These are phyloP conservation scores for Termitomyces sp. DNA, from an alignment of 768 basidiomycete genomes.

Conservation along the genomic window DNA sequence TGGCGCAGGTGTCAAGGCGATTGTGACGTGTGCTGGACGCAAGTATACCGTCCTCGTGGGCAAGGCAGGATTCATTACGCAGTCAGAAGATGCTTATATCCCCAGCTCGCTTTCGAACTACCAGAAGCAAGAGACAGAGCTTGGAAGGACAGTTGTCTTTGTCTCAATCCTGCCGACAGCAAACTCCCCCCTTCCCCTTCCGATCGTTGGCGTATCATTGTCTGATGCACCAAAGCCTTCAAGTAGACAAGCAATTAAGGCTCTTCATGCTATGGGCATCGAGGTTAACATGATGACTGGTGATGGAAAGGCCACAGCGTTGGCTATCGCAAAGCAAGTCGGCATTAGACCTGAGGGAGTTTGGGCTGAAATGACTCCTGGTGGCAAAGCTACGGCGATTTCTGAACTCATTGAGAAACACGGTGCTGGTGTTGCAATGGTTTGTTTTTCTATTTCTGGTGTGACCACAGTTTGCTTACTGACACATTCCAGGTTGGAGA, in stretches of 20 bases:
- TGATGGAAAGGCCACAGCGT: slow-evolving; percentile 80
- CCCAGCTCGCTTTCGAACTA: slow-evolving; percentile 62
- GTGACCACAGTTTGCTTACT: no score
- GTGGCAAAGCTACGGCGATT: slow-evolving; percentile 88
- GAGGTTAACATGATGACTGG: slow-evolving; percentile 94
- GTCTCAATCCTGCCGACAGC: slow-evolving; percentile 56
- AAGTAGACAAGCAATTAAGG: slow-evolving; percentile 76
- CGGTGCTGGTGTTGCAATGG: slow-evolving; percentile 86
- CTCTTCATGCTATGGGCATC: slow-evolving; percentile 86
- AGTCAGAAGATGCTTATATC: slow-evolving; percentile 47
- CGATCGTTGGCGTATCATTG: slow-evolving; percentile 79
- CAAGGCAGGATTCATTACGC: slow-evolving; percentile 66
- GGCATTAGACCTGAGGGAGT: slow-evolving; percentile 83
- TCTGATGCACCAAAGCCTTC: slow-evolving; percentile 87
- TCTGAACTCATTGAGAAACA: slow-evolving; percentile 74
- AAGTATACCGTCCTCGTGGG: slow-evolving; percentile 70
- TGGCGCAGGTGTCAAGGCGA: slow-evolving; percentile 83
- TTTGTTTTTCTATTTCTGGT: no score
- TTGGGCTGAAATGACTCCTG: slow-evolving; percentile 91
- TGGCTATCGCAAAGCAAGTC: slow-evolving; percentile 85
- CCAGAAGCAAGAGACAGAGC: slow-evolving; percentile 62
- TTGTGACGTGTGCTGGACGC: slow-evolving; percentile 48
- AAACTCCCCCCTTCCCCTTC: slow-evolving; percentile 42
- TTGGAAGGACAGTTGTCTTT: slow-evolving; percentile 85
- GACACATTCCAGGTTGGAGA: slow-evolving; percentile 75